Evolutionary conservation across 805 yeast genomes (phyloP).

Genomic region (Teunomyces stri): DNA sequence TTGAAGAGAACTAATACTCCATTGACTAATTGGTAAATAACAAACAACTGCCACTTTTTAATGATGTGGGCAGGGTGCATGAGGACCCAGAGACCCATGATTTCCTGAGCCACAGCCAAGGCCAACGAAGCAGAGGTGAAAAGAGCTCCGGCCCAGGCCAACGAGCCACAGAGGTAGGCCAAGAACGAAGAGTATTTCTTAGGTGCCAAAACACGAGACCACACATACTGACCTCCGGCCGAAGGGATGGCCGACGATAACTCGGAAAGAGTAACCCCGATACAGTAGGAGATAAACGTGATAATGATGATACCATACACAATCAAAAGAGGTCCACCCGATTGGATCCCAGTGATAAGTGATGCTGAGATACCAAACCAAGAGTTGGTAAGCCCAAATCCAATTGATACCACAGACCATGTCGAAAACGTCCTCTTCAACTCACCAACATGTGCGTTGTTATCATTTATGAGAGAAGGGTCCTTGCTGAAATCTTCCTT

Average conservation of each 20-base stretch:
- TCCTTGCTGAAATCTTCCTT: background rate
- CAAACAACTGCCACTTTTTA: slow-evolving; percentile 36
- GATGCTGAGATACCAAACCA: slow-evolving; percentile 44
- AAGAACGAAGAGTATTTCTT: slow-evolving; percentile 34
- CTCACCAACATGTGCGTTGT: slow-evolving; percentile 13
- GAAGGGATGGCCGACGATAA: slow-evolving; percentile 39
- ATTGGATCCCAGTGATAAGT: slow-evolving; percentile 38
- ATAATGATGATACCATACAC: slow-evolving; percentile 42
- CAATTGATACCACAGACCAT: slow-evolving; percentile 39
- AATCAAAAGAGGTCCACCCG: slow-evolving; percentile 42
- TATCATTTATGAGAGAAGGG: background rate
- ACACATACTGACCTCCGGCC: slow-evolving; percentile 44
- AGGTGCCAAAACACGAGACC: slow-evolving; percentile 42
- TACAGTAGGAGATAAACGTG: slow-evolving; percentile 32
- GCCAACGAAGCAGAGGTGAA: slow-evolving; percentile 43
- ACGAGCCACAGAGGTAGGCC: slow-evolving; percentile 39
- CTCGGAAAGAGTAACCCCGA: slow-evolving; percentile 39
- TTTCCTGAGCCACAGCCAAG: slow-evolving; percentile 29
- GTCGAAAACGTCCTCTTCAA: slow-evolving; percentile 37
- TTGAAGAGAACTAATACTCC: slow-evolving; percentile 31
- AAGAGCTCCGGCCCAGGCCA: slow-evolving; percentile 43
- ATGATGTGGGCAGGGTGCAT: slow-evolving; percentile 32
- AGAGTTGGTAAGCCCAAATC: slow-evolving; percentile 42
- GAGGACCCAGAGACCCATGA: slow-evolving; percentile 39
- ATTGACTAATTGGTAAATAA: slow-evolving; percentile 36